A percentile compares a stretch with the other conserved stretches of the same genome.
Conservation (phyloP, 148 eudicot genomes). For the Camellia granthamiana region DNA sequence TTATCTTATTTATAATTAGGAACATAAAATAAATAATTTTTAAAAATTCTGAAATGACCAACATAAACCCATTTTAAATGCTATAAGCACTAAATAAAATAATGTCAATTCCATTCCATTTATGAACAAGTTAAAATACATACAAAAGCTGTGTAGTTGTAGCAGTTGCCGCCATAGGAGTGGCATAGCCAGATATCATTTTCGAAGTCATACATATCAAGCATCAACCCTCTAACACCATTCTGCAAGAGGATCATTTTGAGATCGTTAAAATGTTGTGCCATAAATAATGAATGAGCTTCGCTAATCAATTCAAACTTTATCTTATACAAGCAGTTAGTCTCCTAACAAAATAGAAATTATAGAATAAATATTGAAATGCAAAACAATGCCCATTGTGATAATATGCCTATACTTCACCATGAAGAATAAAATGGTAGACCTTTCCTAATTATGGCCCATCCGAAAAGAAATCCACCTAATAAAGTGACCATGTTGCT, state of each 20-base stretch:
- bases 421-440: background rate
- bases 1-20: background rate
- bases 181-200: conserved; percentile 94
- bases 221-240: conserved; percentile 95
- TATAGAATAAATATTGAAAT: background rate
- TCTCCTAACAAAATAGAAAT: background rate
- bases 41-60: background rate
- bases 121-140: conserved; percentile 24
- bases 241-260: conserved; percentile 46
- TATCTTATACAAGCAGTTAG: background rate
- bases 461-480: background rate
- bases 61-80: background rate
- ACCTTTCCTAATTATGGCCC: background rate
- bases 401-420: background rate
- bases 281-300: background rate
- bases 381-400: background rate
- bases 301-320: background rate
- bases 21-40: background rate
- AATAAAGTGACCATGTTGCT: background rate
- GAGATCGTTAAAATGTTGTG: background rate
- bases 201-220: conserved; percentile 90
- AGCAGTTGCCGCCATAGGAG: conserved; percentile 81
- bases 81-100: background rate
- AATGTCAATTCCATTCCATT: background rate
- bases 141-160: conserved; percentile 92